Evolutionary conservation across 495 filamentous ascomycete species (phyloP).

Genomic region (Venustampulla echinocandica): DNA sequence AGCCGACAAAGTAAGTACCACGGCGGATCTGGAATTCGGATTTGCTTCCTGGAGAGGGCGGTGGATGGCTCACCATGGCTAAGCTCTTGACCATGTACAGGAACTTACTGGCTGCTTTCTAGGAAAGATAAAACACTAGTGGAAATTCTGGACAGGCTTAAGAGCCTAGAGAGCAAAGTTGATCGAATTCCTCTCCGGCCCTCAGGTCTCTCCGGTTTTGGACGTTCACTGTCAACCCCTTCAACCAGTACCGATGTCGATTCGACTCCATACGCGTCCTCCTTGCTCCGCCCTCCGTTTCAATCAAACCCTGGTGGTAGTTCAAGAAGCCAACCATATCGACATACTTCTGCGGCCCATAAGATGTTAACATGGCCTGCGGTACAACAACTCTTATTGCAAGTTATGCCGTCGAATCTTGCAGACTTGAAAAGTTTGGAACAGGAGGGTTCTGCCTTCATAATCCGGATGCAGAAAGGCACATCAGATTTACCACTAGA

Average conservation of each 20-base stretch:
- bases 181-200: constrained; percentile 17
- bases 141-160: constrained; percentile 48
- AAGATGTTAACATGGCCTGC: constrained; percentile 51
- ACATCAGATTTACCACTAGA: constrained; percentile 27
- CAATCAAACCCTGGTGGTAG: constrained; percentile 11
- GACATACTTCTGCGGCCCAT: constrained; percentile 46
- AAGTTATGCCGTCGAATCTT: constrained; percentile 15
- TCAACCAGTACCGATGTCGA: constrained; percentile 17
- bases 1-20: constrained; percentile 52
- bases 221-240: constrained; percentile 19
- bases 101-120: constrained; percentile 18
- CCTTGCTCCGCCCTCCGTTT: constrained; percentile 8
- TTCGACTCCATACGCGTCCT: constrained; percentile 5
- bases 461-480: constrained; percentile 33
- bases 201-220: constrained; percentile 6
- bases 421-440: constrained; percentile 26
- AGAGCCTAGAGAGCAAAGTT: constrained; percentile 35
- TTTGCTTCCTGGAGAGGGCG: neutral
- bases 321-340: constrained; percentile 26
- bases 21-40: neutral
- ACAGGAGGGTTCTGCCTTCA: constrained; percentile 39
- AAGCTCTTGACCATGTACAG: neutral
- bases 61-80: too few relatives aligned
- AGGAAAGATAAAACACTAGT: constrained; percentile 56
- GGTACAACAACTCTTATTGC: constrained; percentile 37